Conservation (phyloP, 2,329 filamentous ascomycete genomes). For the Paraphaeosphaeria sporulosa region DNA sequence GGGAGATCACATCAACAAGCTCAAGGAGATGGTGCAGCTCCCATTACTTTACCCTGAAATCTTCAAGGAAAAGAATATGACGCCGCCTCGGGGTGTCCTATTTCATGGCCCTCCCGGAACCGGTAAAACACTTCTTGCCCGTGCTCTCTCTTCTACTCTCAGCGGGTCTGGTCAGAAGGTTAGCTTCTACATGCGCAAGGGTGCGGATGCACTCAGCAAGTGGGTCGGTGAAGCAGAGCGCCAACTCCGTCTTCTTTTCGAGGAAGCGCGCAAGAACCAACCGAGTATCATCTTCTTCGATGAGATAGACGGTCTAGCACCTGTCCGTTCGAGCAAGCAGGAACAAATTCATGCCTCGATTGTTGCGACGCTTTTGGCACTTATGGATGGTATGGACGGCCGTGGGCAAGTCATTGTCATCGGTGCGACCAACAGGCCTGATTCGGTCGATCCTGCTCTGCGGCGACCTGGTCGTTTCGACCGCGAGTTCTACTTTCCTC, state of each 20-base stretch:
- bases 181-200: conserved; percentile 99
- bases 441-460: conserved; percentile 95
- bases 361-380: conserved; percentile 59
- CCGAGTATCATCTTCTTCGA: conserved; percentile 99
- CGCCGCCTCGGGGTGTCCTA: conserved; percentile 90
- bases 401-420: conserved; percentile 91
- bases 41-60: conserved; percentile 94
- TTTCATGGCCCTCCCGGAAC: conserved; percentile 98
- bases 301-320: conserved; percentile 95
- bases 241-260: conserved; percentile 90
- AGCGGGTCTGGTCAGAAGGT: conserved; percentile 91
- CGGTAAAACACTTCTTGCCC: conserved; percentile 94
- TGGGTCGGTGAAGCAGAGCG: conserved; percentile 99
- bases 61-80: conserved; percentile 89
- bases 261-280: conserved; percentile 93
- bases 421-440: conserved; percentile 95
- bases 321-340: conserved; percentile 95
- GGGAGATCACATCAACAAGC: conserved; percentile 91
- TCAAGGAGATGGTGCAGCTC: conserved; percentile 98
- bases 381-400: conserved; percentile 61
- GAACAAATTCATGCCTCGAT: conserved; percentile 99
- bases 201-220: conserved; percentile 95
- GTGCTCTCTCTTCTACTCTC: conserved; percentile 89
- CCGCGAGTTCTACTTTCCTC: conserved; percentile 95
- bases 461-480: conserved; percentile 94